Base-by-base conservation (phyloP, 2,329 filamentous ascomycete genomes). In the Epichloe sibirici region DNA sequence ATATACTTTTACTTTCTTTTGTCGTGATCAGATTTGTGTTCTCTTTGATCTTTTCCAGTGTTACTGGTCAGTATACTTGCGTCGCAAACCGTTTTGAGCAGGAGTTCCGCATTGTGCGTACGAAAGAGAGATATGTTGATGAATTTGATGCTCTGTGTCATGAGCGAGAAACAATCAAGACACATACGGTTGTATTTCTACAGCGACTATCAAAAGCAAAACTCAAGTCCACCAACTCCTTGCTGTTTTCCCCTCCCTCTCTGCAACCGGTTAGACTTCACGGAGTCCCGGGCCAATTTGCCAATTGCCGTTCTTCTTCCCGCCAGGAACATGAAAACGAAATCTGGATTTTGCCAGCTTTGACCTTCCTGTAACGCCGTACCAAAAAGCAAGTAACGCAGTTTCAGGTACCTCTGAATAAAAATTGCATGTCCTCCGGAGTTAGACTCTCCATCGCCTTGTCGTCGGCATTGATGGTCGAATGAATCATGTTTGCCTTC, bases 401-500 rank as follows among this genome's bases (percentile, higher is more conserved):
- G n/a, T 11, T 11, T 50, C 23, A 56, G 51, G 52, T 58, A 49
- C 90, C 90, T 38, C 90, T 81, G 78, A 98, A 98, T 58, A 98
- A 74, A 70, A 98, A 98, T 69, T 95, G 88, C 78, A 98, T 86
- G 65, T 98, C 93, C 66, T 91, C 86, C 0, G 88, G 84, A 13
- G 83, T 94, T 56, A 98, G 73, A 52, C 90, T 91, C 65, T 97
- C 89, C 80, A 97, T 88, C 0, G 91, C 89, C 45, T 86, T 68
- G 61, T 93, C 85, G 65, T 97, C 91, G 44, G 88, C 86, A 67
- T 97, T 96, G 67, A 98, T 90, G 0, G 93, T 98, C 31, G 90
- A 90, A 61, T 91, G 88, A 64, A 98, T 98, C 88, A 98, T 91
- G 64, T 86, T 91, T 1, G 91, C 90, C 73, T 98, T 98, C 79